Evolutionary conservation across 2,329 filamentous ascomycete species (phyloP).

Genomic region (Aspergillus sp.): DNA sequence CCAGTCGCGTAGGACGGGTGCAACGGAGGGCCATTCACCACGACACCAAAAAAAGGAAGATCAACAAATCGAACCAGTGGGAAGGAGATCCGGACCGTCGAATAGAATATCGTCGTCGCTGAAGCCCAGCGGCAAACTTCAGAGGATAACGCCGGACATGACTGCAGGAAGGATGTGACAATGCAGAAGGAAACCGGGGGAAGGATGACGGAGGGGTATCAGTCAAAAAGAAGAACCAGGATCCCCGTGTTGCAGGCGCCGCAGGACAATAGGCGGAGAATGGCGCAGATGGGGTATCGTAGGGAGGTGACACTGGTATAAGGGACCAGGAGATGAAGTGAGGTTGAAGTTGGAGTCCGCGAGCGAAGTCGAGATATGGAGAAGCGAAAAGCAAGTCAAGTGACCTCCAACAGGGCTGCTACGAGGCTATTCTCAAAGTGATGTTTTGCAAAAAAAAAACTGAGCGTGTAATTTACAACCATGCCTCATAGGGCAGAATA

Average conservation of each 20-base stretch:
- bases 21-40: background rate
- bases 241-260: no score
- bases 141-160: background rate
- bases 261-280: no score
- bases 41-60: background rate
- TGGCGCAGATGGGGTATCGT: no score
- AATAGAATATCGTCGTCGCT: background rate
- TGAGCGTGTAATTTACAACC: no score
- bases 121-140: background rate
- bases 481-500: background rate
- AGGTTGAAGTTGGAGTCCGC: constrained; percentile 1
- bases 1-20: background rate
- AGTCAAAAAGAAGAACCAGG: constrained; percentile 3
- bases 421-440: no score
- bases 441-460: no score
- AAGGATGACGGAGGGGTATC: constrained; percentile 5
- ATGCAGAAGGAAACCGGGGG: constrained; percentile 2
- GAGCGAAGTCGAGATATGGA: background rate
- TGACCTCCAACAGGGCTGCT: background rate
- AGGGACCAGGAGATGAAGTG: constrained; percentile 3
- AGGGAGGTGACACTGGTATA: no score
- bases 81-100: no score
- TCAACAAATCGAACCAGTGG: background rate
- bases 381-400: background rate
- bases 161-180: constrained; percentile 4